Evolutionary conservation across 2,329 filamentous ascomycete species (phyloP), one percentile per base, ranked within the genome.

Genomic region (Alternaria sp.): DNA sequence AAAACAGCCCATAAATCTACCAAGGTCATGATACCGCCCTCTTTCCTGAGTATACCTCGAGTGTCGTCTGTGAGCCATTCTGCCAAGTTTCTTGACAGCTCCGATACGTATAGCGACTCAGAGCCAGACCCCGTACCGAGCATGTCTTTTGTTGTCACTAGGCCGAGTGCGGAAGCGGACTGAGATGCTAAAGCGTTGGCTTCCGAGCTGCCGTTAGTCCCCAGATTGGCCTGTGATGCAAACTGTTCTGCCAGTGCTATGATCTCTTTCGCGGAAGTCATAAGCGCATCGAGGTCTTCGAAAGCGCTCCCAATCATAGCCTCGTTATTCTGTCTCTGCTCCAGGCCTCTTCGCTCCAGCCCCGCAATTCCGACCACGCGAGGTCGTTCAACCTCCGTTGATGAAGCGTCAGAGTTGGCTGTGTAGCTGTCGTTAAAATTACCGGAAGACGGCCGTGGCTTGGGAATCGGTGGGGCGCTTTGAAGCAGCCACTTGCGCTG

Each of bases 191-290:
- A 83, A 9, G 88, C 89, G 69, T 87, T 91, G 11, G 93, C 89
- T 77, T 96, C 93, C 0, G 88, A 85, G 6, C 85, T 88, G 44
- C 75, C 78, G 43, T 80, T 86, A n/a, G 85, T 86, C 21, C 86
- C 87, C 19, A 84, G 81, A 61, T 84, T 83, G 1, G 85, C 83
- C 74, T 94, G 91, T 12, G 88, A 85, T 2, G 93, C 90, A 71
- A 98, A 95, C 15, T 89, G 89, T 79, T 98, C 95, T 1, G 96
- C 96, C 45, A 99, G 89, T 6, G 93, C 93, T 54, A 98, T 91
- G 52, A 99, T 93, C 77, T 99, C 93, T 77, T 98, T 97, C 6
- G 96, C 96, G 4, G 95, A 97, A 4, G 94, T 93, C 95, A 98
- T 99, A 40, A 99, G 85, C 4, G 96, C 94, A 77, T 98, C 95